Conservation (phyloP, 163 green algal species). For the Chlorella variabilis region DNA sequence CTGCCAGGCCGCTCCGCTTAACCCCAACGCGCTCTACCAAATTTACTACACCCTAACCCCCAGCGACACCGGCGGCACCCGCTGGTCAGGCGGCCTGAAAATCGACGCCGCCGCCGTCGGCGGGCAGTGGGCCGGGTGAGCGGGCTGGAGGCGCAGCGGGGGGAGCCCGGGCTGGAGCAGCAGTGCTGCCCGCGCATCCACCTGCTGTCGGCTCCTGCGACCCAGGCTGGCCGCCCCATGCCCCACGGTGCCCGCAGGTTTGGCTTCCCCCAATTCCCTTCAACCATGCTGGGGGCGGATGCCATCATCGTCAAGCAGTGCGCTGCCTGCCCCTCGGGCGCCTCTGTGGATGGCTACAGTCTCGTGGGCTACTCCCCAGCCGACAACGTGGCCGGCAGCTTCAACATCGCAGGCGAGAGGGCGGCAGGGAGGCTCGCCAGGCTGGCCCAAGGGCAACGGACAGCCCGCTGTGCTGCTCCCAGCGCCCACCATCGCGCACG, state of each 20-base stretch:
- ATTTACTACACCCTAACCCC: constrained; percentile 10
- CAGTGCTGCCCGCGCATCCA: too few species aligned
- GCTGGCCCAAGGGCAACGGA: too few species aligned
- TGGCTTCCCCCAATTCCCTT: not conserved
- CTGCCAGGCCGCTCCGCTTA: not conserved
- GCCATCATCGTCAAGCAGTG: constrained; percentile 29
- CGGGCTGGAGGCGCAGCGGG: too few species aligned
- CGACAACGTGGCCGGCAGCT: constrained; percentile 15
- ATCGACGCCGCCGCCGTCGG: not conserved
- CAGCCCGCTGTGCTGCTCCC: too few species aligned
- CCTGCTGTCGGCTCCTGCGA: too few species aligned
- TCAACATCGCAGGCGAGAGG: constrained; percentile 2
- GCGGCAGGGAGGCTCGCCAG: too few species aligned
- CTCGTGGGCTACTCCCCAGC: constrained; percentile 12
- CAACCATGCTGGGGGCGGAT: not conserved
- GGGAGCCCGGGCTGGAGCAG: too few species aligned
- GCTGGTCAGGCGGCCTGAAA: constrained; percentile 16
- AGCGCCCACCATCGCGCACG: too few species aligned
- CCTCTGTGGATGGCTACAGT: constrained; percentile 30
- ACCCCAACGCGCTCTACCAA: not conserved
- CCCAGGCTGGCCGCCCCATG: too few species aligned
- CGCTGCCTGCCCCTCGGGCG: constrained; percentile 2
- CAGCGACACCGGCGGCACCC: not conserved
- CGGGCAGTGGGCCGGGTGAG: constrained; percentile 33
- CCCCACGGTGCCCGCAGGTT: not conserved